Evolutionary conservation across 176 grass and related monocot genomes (phyloP), one percentile per base, ranked within the genome.

Genomic region (Dendrocalamus sinicus): DNA sequence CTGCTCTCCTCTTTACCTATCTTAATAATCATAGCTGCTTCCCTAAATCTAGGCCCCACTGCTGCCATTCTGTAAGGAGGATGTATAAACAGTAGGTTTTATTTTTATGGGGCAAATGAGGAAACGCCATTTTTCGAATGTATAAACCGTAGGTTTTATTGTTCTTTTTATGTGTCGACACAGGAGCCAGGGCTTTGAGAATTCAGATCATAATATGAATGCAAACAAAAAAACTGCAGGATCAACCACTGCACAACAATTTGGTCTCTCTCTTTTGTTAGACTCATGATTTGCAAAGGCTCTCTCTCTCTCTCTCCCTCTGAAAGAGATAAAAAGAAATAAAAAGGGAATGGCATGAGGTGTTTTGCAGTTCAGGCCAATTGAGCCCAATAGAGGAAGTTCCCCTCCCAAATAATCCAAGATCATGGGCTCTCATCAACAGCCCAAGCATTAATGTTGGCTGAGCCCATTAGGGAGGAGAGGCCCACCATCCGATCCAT

Each of bases 1-100:
- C 16, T 85, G 71, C 28, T 28, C 83, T 47, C 41, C 81, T 74
- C 74, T 86, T 72, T 32, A 67, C 57, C 47, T 79, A 68, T 60
- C 54, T 81, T 54, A 8, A 61, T 85, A 28, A 82, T 66, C 57
- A 82, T 73, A 15, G 23, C 37, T 72, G 70, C 57, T 40, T 67
- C 20, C 10, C 53, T n/a, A 63, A 35, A 60, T 23, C 12, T 75
- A 57, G 72, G 40, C 17, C 63, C 79, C 22, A 48, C 78, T 87
- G 26, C 12, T 68, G 69, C 53, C 52, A 62, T 76, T 68, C 50
- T 48, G 2, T 35, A 9, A 37, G 7, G 28, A 46, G 2, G 14
- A 15, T 22, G 48, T 32, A 4, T 7, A 44, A 40, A 23, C 37
- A 12, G n/a, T 11, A 60, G 52, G 12, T 47, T 32, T 65, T 65